Evolutionary conservation across 2,329 filamentous ascomycete genomes (phyloP).

Genomic region (Chaetoscypha palmicola): DNA sequence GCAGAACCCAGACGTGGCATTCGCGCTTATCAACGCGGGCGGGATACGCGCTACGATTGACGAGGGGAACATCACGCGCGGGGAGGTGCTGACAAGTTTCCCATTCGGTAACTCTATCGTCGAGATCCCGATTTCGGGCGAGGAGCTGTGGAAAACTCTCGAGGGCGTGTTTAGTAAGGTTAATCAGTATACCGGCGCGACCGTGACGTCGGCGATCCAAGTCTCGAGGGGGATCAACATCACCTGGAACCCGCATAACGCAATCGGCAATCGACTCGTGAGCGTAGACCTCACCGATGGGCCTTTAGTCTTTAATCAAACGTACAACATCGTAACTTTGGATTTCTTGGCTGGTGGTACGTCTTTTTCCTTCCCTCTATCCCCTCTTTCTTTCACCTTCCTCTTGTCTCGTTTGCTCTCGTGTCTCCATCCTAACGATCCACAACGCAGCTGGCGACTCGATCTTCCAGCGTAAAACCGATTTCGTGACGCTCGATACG

Average conservation of each 20-base stretch:
- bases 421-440: too few species aligned
- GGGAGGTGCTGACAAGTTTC: conserved; percentile 56
- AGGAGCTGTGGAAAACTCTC: conserved; percentile 48
- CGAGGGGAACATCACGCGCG: conserved; percentile 52
- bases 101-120: conserved; percentile 60
- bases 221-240: conserved; percentile 50
- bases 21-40: conserved; percentile 55
- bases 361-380: too few species aligned
- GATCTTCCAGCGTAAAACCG: conserved; percentile 39
- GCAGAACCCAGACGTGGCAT: conserved; percentile 32
- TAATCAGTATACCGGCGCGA: conserved; percentile 46
- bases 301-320: conserved; percentile 38
- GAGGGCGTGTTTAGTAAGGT: conserved; percentile 50
- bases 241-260: conserved; percentile 47
- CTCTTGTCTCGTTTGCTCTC: too few species aligned
- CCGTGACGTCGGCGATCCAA: conserved; percentile 54
- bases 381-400: too few species aligned
- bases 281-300: conserved; percentile 42
- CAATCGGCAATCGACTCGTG: conserved; percentile 44
- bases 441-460: conserved; percentile 58
- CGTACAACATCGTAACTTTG: conserved; percentile 54
- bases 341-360: conserved; percentile 49
- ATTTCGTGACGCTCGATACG: conserved; percentile 43
- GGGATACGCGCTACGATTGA: conserved; percentile 59
- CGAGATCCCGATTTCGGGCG: conserved; percentile 46